A percentile compares a stretch with the other conserved stretches of the same genome.
phyloP scores from a whole-genome alignment of 192 early-diverging fungal genomes.

The Bifiguratus adelaidae region DNA sequence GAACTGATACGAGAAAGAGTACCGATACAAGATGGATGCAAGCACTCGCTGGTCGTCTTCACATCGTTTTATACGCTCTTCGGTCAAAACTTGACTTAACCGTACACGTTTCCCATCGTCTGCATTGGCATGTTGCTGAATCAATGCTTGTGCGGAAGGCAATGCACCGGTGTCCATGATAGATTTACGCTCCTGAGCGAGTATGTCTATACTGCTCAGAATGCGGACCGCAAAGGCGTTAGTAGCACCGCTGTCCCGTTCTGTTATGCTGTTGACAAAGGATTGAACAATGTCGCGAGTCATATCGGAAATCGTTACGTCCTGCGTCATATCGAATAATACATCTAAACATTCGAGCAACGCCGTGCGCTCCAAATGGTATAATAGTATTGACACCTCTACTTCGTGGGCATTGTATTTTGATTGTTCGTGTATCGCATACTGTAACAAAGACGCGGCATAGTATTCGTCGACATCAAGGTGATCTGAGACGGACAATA shows the following conservation, averaged over 20 bases:
- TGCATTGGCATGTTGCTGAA: neutral
- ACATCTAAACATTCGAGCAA: conserved; percentile 39
- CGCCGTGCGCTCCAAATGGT: conserved; percentile 52
- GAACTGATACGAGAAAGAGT: conserved; percentile 24
- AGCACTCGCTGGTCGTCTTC: conserved; percentile 25
- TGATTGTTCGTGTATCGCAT: conserved; percentile 35
- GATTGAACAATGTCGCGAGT: conserved; percentile 22
- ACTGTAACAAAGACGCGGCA: conserved; percentile 54
- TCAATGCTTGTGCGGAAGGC: conserved; percentile 28
- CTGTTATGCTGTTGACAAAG: conserved; percentile 29
- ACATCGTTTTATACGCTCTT: conserved; percentile 24
- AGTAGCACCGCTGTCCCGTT: conserved; percentile 25
- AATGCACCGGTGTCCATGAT: conserved; percentile 32
- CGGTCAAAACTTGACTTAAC: conserved; percentile 22
- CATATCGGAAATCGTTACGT: too few species aligned
- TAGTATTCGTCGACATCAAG: conserved; percentile 69
- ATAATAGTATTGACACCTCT: conserved; percentile 57
- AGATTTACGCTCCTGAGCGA: conserved; percentile 32
- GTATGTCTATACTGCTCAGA: conserved; percentile 29
- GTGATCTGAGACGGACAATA: conserved; percentile 65
- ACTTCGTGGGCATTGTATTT: conserved; percentile 44
- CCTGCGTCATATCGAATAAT: conserved; percentile 40
- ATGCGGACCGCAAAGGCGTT: conserved; percentile 36
- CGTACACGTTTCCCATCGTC: conserved; percentile 5
- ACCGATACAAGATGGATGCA: conserved; percentile 27